phyloP scores from a whole-genome alignment of 2,329 filamentous ascomycete genomes.

The Colletotrichum melonis region DNA sequence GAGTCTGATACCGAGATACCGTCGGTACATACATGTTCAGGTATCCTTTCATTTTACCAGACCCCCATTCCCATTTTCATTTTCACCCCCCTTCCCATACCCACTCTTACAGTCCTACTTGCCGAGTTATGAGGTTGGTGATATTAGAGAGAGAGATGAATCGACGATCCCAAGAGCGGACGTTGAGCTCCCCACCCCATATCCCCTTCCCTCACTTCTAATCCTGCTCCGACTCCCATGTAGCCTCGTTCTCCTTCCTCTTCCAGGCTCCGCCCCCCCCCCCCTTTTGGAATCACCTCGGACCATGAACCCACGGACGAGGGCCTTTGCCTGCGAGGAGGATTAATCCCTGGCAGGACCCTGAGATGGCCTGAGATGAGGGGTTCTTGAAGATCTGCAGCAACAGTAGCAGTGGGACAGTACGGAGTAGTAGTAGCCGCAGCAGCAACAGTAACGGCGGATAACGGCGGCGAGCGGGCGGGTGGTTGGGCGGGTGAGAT shows the following conservation, averaged over 20 bases:
- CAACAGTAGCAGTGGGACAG: neutral
- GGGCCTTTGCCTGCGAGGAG: neutral
- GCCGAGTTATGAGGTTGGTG: neutral
- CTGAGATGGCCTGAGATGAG: conserved; percentile 7
- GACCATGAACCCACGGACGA: neutral
- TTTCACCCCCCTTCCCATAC: neutral
- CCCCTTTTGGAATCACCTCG: neutral
- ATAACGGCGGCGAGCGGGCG: neutral
- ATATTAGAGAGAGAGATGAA: neutral
- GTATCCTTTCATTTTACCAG: neutral
- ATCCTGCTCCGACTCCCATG: too few species aligned
- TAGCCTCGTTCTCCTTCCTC: neutral
- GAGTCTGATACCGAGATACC: conserved; percentile 25
- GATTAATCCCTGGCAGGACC: conserved; percentile 1
- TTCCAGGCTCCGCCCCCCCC: too few species aligned
- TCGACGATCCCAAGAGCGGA: neutral
- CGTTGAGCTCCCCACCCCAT: too few species aligned
- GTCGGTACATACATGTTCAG: neutral
- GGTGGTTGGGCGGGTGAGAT: too few species aligned
- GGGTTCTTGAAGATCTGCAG: conserved; percentile 11
- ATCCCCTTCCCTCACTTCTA: neutral
- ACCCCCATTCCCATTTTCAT: neutral
- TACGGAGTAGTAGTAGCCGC: neutral
- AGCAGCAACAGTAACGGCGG: neutral
- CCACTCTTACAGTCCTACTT: neutral